phyloP scores from a whole-genome alignment of 352 stramenopile species.

The Saprolegnia parasitica region DNA sequence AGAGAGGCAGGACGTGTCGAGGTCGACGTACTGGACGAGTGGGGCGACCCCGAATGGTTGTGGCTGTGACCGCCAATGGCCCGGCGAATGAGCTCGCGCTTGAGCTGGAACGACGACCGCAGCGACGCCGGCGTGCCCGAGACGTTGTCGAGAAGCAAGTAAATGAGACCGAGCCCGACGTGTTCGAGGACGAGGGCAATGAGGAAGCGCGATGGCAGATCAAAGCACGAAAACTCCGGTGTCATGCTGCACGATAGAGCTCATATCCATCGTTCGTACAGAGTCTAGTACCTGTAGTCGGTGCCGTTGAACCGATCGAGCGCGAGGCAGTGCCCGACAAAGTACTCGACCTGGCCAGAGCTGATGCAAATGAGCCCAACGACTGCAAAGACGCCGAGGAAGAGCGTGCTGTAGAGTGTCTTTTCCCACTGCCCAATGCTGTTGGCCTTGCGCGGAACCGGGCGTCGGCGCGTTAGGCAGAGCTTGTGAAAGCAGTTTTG shows the following conservation, averaged over 20 bases:
- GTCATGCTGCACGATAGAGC: slow-evolving; percentile 74
- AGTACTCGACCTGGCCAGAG: slow-evolving; percentile 79
- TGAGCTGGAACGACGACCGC: slow-evolving; percentile 73
- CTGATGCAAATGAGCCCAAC: slow-evolving; percentile 81
- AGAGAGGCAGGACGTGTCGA: neutral
- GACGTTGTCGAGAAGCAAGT: slow-evolving; percentile 76
- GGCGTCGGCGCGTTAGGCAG: slow-evolving; percentile 56
- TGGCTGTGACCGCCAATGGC: slow-evolving; percentile 62
- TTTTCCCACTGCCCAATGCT: slow-evolving; percentile 86
- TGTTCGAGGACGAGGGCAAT: slow-evolving; percentile 74
- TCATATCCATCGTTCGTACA: neutral
- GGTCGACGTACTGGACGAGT: slow-evolving; percentile 18
- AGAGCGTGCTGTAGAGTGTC: slow-evolving; percentile 77
- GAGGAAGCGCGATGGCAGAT: slow-evolving; percentile 71
- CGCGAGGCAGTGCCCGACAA: slow-evolving; percentile 62
- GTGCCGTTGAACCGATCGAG: slow-evolving; percentile 72
- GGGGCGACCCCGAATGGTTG: slow-evolving; percentile 2
- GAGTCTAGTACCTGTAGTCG: slow-evolving; percentile 84
- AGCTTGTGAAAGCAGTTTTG: slow-evolving; percentile 83
- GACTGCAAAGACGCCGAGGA: slow-evolving; percentile 77
- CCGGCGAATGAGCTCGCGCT: slow-evolving; percentile 78
- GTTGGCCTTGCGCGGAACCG: slow-evolving; percentile 75
- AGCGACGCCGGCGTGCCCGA: slow-evolving; percentile 69
- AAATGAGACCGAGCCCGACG: slow-evolving; percentile 64
- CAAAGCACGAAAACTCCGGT: slow-evolving; percentile 72